phyloP scores from a whole-genome alignment of 371 early-diverging fungal species.

The Rhizopus arrhizus region DNA sequence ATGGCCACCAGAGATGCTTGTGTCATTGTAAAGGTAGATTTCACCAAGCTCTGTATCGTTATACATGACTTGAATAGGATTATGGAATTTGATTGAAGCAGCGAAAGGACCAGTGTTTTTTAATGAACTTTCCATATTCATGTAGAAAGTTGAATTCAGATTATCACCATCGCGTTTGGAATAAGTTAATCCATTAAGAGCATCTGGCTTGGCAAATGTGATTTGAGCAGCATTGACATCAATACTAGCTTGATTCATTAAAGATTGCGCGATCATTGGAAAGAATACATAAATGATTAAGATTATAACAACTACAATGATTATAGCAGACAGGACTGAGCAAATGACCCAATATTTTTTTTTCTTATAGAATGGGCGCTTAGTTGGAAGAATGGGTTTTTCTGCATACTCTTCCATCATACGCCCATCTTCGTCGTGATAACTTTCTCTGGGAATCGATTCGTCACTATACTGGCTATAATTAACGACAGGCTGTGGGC shows the following conservation, averaged over 20 bases:
- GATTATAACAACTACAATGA: slow-evolving; percentile 53
- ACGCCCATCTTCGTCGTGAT: slow-evolving; percentile 17
- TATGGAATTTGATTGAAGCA: slow-evolving; percentile 52
- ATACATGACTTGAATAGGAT: slow-evolving; percentile 45
- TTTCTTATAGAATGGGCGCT: slow-evolving; percentile 52
- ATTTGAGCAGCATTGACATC: slow-evolving; percentile 54
- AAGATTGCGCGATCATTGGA: slow-evolving; percentile 62
- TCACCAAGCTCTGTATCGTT: slow-evolving; percentile 54
- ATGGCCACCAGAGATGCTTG: slow-evolving; percentile 52
- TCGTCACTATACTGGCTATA: not conserved
- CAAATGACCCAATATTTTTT: slow-evolving; percentile 65
- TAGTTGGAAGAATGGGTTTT: slow-evolving; percentile 45
- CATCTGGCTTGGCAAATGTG: slow-evolving; percentile 41
- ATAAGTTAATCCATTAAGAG: slow-evolving; percentile 15
- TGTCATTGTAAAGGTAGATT: slow-evolving; percentile 50
- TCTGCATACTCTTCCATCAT: slow-evolving; percentile 51
- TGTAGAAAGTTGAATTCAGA: slow-evolving; percentile 44
- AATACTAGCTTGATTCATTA: slow-evolving; percentile 57
- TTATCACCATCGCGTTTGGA: slow-evolving; percentile 38
- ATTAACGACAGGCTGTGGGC: not conserved
- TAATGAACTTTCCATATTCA: slow-evolving; percentile 55
- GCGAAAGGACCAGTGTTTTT: slow-evolving; percentile 63
- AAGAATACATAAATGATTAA: slow-evolving; percentile 59
- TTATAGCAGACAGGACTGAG: slow-evolving; percentile 47
- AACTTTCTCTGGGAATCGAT: not conserved